phyloP scores from a whole-genome alignment of 148 eudicot genomes.

The Silene uniflora region DNA sequence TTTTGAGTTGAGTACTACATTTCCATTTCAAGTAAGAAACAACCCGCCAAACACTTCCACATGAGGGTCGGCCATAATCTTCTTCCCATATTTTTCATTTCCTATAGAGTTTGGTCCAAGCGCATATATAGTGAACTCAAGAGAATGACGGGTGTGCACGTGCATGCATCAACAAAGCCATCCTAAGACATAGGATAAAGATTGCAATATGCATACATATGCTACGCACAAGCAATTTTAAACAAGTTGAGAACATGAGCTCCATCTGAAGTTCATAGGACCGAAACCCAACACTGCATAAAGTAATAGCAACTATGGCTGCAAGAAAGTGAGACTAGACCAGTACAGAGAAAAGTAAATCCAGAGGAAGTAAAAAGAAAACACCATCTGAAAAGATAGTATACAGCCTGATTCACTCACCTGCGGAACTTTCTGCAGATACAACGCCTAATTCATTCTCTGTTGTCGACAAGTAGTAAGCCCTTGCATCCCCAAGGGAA shows the following conservation, averaged over 20 bases:
- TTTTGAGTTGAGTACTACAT: neutral
- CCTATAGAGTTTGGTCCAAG: neutral
- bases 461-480: conserved; percentile 89
- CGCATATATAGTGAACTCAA: neutral
- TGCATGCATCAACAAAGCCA: neutral
- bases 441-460: conserved; percentile 95
- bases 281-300: neutral
- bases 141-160: neutral
- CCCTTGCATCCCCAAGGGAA: conserved; percentile 97
- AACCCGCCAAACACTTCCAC: neutral
- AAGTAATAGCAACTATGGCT: neutral
- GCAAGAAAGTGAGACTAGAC: neutral
- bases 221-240: neutral
- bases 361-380: neutral
- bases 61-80: neutral
- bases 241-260: neutral
- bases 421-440: conserved; percentile 87
- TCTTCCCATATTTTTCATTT: neutral
- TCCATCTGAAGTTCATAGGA: neutral
- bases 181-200: neutral
- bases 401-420: conserved; percentile 33
- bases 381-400: neutral
- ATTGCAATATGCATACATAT: neutral
- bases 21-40: neutral
- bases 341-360: neutral